A percentile compares a stretch with the other conserved stretches of the same genome.
These are phyloP conservation scores for Acanthamoeba divionensis DNA, from an alignment of 208 protist genomes.

Conservation along the genomic window DNA sequence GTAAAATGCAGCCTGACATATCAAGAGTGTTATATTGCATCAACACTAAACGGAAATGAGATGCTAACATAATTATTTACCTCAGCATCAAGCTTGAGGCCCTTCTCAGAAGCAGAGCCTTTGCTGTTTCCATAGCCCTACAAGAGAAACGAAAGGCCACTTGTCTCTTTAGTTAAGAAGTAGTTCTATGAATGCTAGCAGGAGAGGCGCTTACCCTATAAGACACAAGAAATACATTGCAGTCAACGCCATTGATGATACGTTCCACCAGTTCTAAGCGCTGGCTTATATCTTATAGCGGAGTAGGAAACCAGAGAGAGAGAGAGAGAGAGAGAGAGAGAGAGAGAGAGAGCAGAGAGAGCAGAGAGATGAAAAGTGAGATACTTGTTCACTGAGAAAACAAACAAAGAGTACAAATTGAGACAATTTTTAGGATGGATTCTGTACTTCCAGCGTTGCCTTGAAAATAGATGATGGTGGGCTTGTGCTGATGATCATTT, in stretches of 20 bases:
- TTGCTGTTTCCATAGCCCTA: slow-evolving; percentile 18
- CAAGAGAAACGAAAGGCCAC: neutral
- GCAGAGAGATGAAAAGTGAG: neutral
- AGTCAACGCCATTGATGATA: neutral
- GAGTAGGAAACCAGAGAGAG: neutral
- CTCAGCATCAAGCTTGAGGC: neutral
- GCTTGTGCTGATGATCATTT: neutral
- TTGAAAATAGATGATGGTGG: slow-evolving; percentile 16
- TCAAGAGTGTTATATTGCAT: neutral
- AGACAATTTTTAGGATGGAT: neutral
- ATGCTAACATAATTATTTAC: neutral
- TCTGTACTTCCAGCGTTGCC: slow-evolving; percentile 37
- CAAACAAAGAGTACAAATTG: no score
- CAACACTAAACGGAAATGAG: neutral
- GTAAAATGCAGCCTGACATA: slow-evolving; percentile 3
- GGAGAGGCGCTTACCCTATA: neutral
- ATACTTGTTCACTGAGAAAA: no score
- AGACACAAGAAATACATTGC: slow-evolving; percentile 9
- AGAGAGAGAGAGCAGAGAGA: neutral
- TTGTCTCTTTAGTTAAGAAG: neutral
- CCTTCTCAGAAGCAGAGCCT: neutral
- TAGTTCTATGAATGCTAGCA: neutral
- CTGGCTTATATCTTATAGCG: neutral
- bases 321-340: neutral
- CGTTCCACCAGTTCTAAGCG: neutral